Conservation (phyloP, 768 basidiomycete genomes). For the Hericium alpestre region DNA sequence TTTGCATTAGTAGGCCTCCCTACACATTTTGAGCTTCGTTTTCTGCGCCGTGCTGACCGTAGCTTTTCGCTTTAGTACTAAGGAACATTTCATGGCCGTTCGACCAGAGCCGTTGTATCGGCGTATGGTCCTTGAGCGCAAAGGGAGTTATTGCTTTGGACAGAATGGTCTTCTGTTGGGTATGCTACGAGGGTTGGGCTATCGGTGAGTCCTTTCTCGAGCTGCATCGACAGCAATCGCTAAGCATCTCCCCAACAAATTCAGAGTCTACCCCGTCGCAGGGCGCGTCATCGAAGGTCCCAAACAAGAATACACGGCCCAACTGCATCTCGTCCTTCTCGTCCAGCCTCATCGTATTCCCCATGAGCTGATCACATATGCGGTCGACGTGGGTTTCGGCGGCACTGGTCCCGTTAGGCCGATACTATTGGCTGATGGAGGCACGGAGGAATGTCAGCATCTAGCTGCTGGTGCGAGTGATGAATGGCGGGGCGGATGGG, state of each 20-base stretch:
- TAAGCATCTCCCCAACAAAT: neutral
- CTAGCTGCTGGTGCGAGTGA: neutral
- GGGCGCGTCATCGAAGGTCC: neutral
- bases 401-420: constrained; percentile 6
- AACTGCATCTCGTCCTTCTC: neutral
- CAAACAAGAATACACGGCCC: neutral
- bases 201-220: constrained; percentile 2
- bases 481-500: neutral
- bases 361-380: constrained; percentile 2
- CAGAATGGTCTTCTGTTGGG: constrained; percentile 8
- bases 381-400: constrained; percentile 12
- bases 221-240: neutral
- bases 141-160: constrained; percentile 7
- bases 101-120: neutral
- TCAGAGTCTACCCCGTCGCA: neutral
- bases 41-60: neutral
- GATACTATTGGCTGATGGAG: constrained; percentile 4
- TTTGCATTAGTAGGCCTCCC: neutral
- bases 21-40: too few relatives aligned
- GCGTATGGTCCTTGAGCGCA: neutral
- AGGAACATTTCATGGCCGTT: neutral
- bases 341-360: neutral
- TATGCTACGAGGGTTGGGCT: constrained; percentile 8
- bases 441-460: neutral
- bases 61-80: neutral